Conservation (phyloP, 805 yeast genomes). For the Wickerhamomyces sydowiorum region DNA sequence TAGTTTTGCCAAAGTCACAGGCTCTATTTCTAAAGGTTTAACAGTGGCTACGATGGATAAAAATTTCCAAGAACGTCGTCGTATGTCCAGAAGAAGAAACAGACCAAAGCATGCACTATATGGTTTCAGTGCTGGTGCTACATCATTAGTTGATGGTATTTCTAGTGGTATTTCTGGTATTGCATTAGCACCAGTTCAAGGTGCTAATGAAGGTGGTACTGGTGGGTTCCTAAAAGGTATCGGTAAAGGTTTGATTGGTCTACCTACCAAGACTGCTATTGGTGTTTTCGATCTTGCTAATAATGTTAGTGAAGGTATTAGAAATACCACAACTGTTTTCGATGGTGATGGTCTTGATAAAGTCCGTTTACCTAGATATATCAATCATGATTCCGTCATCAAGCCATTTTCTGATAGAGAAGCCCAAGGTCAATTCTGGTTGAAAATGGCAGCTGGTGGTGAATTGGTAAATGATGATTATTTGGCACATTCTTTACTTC, state of each 20-base stretch:
- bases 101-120: conserved; percentile 79
- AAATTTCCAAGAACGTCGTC: conserved; percentile 75
- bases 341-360: conserved; percentile 73
- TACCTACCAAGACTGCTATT: conserved; percentile 95
- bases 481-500: conserved; percentile 77
- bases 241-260: conserved; percentile 91
- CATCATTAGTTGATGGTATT: conserved; percentile 79
- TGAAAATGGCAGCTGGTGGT: conserved; percentile 81
- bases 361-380: conserved; percentile 75
- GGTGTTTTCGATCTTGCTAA: conserved; percentile 92
- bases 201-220: conserved; percentile 86
- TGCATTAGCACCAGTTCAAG: conserved; percentile 86
- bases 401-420: conserved; percentile 73
- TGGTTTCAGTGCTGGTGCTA: conserved; percentile 82
- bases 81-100: conserved; percentile 69
- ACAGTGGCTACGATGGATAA: conserved; percentile 86
- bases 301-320: conserved; percentile 88
- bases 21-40: conserved; percentile 90
- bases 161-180: conserved; percentile 87
- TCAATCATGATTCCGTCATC: conserved; percentile 67
- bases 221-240: conserved; percentile 89
- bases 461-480: conserved; percentile 65
- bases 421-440: conserved; percentile 92
- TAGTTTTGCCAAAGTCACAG: conserved; percentile 87
- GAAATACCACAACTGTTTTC: conserved; percentile 86